Conservation (phyloP, 2,329 filamentous ascomycete species). For the Diaporthe humulicola region DNA sequence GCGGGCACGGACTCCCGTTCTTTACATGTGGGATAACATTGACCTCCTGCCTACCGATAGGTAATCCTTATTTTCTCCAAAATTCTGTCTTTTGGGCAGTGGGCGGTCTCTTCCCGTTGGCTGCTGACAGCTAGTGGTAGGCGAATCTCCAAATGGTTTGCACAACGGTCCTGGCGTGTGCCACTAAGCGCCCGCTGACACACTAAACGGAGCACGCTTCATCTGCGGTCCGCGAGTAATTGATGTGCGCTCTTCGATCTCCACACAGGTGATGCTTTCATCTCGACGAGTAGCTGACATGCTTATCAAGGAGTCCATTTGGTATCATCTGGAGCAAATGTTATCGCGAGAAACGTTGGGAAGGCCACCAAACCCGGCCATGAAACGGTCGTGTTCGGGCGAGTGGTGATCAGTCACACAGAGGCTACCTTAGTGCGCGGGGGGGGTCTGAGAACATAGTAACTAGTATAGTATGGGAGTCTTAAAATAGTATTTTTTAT, state of each 20-base stretch:
- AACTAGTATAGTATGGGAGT: no score
- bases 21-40: no score
- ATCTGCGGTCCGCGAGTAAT: background rate
- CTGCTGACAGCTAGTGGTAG: background rate
- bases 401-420: constrained; percentile 7
- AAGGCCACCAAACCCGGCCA: background rate
- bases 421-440: background rate
- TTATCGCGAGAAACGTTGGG: background rate
- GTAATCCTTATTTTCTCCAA: background rate
- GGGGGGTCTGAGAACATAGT: no score
- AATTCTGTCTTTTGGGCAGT: background rate
- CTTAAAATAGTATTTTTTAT: no score
- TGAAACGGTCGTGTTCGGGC: background rate
- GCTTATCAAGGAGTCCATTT: background rate
- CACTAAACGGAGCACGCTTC: background rate
- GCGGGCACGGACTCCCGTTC: background rate
- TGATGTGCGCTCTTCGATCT: background rate
- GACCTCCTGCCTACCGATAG: background rate
- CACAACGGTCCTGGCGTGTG: background rate
- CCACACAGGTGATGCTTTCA: background rate
- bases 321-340: background rate
- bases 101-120: background rate
- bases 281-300: background rate
- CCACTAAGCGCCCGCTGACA: background rate
- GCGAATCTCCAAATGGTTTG: background rate